phyloP scores from a whole-genome alignment of 441 rosid species.

The Omphalea diandra region DNA sequence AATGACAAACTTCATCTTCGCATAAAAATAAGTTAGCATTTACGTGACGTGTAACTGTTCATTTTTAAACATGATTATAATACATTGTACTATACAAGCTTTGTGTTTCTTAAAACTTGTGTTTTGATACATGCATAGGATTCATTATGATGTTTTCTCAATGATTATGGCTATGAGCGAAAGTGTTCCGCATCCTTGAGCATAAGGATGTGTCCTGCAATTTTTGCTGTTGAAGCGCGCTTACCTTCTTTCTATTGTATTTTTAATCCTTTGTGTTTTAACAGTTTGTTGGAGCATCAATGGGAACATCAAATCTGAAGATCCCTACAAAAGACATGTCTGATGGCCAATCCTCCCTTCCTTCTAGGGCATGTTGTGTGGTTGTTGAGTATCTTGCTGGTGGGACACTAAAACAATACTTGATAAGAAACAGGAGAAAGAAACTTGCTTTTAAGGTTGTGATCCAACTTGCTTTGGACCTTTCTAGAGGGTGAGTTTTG shows the following conservation, averaged over 20 bases:
- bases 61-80: conserved; percentile 5
- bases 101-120: background rate
- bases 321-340: conserved; percentile 47
- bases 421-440: conserved; percentile 61
- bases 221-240: background rate
- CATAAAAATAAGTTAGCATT: background rate
- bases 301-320: conserved; percentile 83
- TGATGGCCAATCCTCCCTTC: conserved; percentile 41
- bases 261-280: conserved; percentile 6
- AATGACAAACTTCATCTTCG: background rate
- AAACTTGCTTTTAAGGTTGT: conserved; percentile 73
- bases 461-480: conserved; percentile 83
- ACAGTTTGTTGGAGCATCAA: conserved; percentile 79
- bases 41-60: conserved; percentile 2
- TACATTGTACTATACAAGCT: background rate
- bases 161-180: background rate
- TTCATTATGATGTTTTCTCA: background rate
- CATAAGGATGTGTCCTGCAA: background rate
- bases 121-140: background rate
- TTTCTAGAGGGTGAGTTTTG: conserved; percentile 63
- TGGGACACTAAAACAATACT: conserved; percentile 71
- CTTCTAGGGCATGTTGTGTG: conserved; percentile 80
- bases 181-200: background rate
- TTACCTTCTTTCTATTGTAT: background rate
- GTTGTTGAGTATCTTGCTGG: conserved; percentile 79